Base-by-base conservation (phyloP, 257 asterid species). In the Ilex aquifolium region DNA sequence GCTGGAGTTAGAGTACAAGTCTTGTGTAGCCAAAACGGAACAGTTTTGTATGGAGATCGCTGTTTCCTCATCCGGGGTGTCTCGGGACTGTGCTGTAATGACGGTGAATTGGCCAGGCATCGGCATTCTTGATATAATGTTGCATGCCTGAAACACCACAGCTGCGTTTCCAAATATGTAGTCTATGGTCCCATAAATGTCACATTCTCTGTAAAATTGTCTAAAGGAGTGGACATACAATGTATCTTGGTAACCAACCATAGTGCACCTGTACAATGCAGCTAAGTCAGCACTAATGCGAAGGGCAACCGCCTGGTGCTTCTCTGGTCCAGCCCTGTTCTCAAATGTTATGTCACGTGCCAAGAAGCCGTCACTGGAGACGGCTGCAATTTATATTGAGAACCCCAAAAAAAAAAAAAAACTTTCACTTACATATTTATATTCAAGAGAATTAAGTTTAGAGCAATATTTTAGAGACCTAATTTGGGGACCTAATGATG, bases 111-210 rank as follows among this genome's bases (percentile, higher is more conserved):
- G 97, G 3, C 87, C 89, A 0, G 74, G 79, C 77, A 87, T 16
- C 4, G 96, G 95, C 85, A 83, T 64, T 66, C 85, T 56, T 14
- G 99, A 85, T 6, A 89, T 69, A 15, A 92, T 65, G 78, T 80
- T 85, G 63, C 95, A 87, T 4, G 80, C 94, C 56, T 92, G 99
- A 70, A 92, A 78, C 36, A 89, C 79, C 11, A 55, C 99, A 0
- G 90, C 95, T 0, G 97, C 99, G 15, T 92, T 87, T 3, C 99
- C 99, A 21, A 92, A 89, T 17, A 92, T 86, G 87, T 72, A 92
- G 76, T 92, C 99, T 7, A 92, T 64, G 0, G 97, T 92, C 7
- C 99, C 99, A 40, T 71, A 85, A 27, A 92, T 82, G 71, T 82
- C 86, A 50, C 97, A 92, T 51, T 92, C 99, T 13, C 97, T 48